Percentiles rank a stretch among this genome's conserved stretches.
Conservation (phyloP, 306 rosid species). For the Malus asiatica region DNA sequence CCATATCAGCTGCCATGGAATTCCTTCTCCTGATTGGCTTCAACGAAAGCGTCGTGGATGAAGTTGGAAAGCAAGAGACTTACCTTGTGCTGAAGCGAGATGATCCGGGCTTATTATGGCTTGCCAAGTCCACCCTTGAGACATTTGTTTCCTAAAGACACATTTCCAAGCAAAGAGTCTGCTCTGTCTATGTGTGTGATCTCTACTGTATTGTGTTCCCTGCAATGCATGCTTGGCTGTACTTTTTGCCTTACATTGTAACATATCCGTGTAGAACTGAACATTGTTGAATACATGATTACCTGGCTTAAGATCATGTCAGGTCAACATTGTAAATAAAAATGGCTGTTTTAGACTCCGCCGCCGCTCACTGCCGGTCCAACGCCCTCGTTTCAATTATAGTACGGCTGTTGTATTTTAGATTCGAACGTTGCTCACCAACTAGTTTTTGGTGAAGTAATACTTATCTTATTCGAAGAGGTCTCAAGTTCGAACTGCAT, state of each 20-base stretch:
- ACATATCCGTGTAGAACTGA: neutral
- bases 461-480: neutral
- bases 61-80: constrained; percentile 62
- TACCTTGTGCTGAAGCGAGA: constrained; percentile 78
- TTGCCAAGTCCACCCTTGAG: constrained; percentile 84
- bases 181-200: neutral
- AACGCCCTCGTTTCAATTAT: neutral
- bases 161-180: neutral
- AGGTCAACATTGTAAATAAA: neutral
- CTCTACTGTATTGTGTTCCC: neutral
- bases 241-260: neutral
- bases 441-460: neutral
- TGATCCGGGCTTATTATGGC: constrained; percentile 92
- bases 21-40: constrained; percentile 61
- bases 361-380: too few relatives aligned
- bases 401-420: too few relatives aligned
- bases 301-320: neutral
- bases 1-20: constrained; percentile 74
- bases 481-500: neutral
- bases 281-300: neutral
- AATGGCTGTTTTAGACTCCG: neutral
- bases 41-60: constrained; percentile 59
- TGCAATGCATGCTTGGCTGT: neutral
- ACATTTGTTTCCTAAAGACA: constrained; percentile 17
- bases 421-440: neutral